phyloP scores from a whole-genome alignment of 2,329 filamentous ascomycete genomes.

The Didymella segeticola region DNA sequence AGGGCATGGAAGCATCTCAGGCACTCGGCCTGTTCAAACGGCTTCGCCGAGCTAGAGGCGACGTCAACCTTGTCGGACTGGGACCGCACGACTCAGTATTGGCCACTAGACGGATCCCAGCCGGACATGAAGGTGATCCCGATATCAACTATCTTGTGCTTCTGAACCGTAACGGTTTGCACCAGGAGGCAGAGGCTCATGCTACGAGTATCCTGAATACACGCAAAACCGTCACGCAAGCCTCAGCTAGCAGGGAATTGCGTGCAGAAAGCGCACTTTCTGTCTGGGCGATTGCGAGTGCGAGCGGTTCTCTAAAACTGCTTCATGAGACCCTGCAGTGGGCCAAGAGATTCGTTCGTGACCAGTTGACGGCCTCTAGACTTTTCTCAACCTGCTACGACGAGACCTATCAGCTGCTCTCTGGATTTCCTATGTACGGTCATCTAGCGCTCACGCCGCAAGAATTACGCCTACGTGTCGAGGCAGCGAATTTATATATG shows the following conservation, averaged over 20 bases:
- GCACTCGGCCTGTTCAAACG: constrained; percentile 31
- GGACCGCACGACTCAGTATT: constrained; percentile 11
- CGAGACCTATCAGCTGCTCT: constrained; percentile 36
- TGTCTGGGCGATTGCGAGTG: constrained; percentile 38
- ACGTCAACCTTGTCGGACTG: constrained; percentile 20
- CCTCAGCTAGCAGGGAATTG: constrained; percentile 33
- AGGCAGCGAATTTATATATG: constrained; percentile 39
- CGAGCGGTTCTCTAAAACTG: constrained; percentile 42
- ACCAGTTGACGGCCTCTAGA: constrained; percentile 33
- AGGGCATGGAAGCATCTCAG: constrained; percentile 16
- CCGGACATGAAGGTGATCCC: constrained; percentile 18
- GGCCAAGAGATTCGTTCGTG: constrained; percentile 48
- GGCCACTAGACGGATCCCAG: not conserved
- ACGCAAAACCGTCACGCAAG: constrained; percentile 29
- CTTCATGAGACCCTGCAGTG: constrained; percentile 43
- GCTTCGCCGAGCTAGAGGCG: constrained; percentile 26
- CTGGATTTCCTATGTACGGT: constrained; percentile 19
- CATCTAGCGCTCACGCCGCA: not conserved
- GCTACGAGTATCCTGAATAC: constrained; percentile 22
- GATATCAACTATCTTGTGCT: constrained; percentile 25
- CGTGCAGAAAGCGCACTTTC: constrained; percentile 39
- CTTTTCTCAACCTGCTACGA: constrained; percentile 31
- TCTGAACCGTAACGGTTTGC: constrained; percentile 11
- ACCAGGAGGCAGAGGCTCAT: constrained; percentile 19
- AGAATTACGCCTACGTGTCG: constrained; percentile 26